A percentile compares a stretch with the other conserved stretches of the same genome.
These are phyloP conservation scores for Phytophthora multivora DNA, from an alignment of 352 stramenopile species.

Conservation along the genomic window DNA sequence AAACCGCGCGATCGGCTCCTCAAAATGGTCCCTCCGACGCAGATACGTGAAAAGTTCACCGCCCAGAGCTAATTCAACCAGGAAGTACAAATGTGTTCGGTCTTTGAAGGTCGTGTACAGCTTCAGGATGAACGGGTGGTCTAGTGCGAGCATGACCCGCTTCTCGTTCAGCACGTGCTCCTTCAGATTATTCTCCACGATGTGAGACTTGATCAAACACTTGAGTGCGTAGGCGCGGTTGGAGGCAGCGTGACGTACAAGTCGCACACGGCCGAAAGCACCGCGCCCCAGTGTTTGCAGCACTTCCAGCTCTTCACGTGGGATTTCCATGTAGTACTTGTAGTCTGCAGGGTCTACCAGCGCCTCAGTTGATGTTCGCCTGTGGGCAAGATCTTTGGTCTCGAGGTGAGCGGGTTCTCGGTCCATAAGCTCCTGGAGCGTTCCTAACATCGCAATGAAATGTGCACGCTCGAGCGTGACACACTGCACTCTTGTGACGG, in stretches of 20 bases:
- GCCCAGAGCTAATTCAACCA: slow-evolving; percentile 92
- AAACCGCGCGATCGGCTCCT: slow-evolving; percentile 79
- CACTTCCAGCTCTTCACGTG: slow-evolving; percentile 75
- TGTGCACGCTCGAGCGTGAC: slow-evolving; percentile 69
- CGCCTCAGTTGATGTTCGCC: slow-evolving; percentile 42
- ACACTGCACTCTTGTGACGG: slow-evolving; percentile 65
- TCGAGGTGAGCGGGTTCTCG: slow-evolving; percentile 45
- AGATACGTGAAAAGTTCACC: slow-evolving; percentile 94
- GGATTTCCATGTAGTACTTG: slow-evolving; percentile 81
- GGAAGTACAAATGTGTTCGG: slow-evolving; percentile 89
- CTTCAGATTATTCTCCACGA: slow-evolving; percentile 91
- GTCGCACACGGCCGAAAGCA: slow-evolving; percentile 90
- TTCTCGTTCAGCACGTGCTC: slow-evolving; percentile 94
- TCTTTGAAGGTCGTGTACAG: slow-evolving; percentile 91
- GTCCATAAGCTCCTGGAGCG: slow-evolving; percentile 81
- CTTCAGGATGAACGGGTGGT: slow-evolving; percentile 93
- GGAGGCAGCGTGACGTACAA: slow-evolving; percentile 75
- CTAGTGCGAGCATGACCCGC: slow-evolving; percentile 83
- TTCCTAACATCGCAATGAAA: slow-evolving; percentile 82
- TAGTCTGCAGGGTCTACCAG: slow-evolving; percentile 51
- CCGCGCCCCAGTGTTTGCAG: slow-evolving; percentile 80
- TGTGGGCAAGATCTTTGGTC: slow-evolving; percentile 6
- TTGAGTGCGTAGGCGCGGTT: slow-evolving; percentile 90
- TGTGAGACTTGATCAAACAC: slow-evolving; percentile 91
- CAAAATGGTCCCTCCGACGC: slow-evolving; percentile 70